Evolutionary conservation across 2,329 filamentous ascomycete species (phyloP).

Genomic region (Pseudogymnoascus sp.): DNA sequence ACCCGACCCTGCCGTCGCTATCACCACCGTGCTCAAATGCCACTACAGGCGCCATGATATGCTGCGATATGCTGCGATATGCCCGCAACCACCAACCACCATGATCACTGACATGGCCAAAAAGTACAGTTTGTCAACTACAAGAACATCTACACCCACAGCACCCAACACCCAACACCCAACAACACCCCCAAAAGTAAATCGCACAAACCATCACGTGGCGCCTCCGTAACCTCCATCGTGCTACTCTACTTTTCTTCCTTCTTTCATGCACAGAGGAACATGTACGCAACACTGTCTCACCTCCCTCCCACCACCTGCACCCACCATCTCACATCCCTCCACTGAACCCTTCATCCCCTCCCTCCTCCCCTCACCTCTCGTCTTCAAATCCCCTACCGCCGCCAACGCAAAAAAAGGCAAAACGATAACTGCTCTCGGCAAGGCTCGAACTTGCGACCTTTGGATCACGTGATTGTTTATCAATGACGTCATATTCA

Average conservation of each 20-base stretch:
- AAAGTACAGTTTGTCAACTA: no score
- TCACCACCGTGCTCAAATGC: no score
- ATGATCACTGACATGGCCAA: no score
- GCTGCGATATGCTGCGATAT: no score
- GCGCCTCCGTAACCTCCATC: neutral
- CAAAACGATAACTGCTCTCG: neutral
- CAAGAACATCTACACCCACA: no score
- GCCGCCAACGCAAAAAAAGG: neutral
- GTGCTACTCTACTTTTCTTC: neutral
- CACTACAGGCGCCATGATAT: no score
- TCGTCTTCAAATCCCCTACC: neutral
- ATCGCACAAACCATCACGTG: neutral
- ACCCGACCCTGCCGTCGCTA: no score
- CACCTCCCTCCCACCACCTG: neutral
- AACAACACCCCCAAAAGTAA: neutral
- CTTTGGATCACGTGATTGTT: neutral
- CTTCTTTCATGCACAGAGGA: no score
- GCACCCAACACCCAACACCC: no score
- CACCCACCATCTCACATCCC: neutral
- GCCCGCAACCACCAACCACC: no score
- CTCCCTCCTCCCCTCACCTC: no score
- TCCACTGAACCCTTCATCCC: neutral
- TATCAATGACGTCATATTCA: neutral
- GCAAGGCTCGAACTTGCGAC: neutral
- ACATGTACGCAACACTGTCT: neutral